phyloP scores from a whole-genome alignment of 768 basidiomycete genomes.

The Phanerodontia chrysosporium region DNA sequence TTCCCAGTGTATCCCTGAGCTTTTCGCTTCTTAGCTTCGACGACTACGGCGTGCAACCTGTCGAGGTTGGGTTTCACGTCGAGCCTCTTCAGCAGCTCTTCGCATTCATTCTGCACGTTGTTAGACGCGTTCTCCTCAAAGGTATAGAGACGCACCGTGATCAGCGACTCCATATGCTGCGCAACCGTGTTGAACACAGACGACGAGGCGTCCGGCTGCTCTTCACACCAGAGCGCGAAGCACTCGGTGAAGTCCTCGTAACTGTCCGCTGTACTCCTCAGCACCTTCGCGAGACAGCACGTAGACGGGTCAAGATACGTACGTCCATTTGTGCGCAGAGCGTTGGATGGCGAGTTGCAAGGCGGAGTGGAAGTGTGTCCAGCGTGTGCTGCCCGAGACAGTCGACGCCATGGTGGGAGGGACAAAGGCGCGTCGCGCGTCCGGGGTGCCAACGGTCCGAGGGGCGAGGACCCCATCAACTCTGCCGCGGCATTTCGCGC shows the following conservation, averaged over 20 bases:
- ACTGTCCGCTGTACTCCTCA: conserved; percentile 20
- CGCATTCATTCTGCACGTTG: conserved; percentile 52
- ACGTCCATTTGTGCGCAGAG: conserved; percentile 52
- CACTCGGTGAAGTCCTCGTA: conserved; percentile 44
- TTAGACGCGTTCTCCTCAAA: neutral
- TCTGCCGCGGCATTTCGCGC: too few relatives aligned
- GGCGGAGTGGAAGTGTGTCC: conserved; percentile 48
- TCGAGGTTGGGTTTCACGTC: conserved; percentile 68
- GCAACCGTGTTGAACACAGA: conserved; percentile 53
- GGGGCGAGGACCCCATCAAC: neutral
- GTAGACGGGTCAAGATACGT: conserved; percentile 19
- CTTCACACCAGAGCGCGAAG: conserved; percentile 35
- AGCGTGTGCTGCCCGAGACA: conserved; percentile 37
- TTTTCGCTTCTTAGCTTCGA: conserved; percentile 56
- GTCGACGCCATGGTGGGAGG: conserved; percentile 23
- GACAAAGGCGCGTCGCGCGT: neutral
- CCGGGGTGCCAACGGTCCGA: neutral
- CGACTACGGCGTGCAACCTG: conserved; percentile 62
- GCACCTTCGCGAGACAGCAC: neutral
- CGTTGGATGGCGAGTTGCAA: conserved; percentile 50
- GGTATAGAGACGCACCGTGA: conserved; percentile 29
- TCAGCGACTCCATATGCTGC: conserved; percentile 66
- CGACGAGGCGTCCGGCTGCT: conserved; percentile 31
- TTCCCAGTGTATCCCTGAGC: conserved; percentile 38
- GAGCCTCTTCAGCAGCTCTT: conserved; percentile 66